Conservation (phyloP, 75 land plant genomes). For the Pinus albicaulis region DNA sequence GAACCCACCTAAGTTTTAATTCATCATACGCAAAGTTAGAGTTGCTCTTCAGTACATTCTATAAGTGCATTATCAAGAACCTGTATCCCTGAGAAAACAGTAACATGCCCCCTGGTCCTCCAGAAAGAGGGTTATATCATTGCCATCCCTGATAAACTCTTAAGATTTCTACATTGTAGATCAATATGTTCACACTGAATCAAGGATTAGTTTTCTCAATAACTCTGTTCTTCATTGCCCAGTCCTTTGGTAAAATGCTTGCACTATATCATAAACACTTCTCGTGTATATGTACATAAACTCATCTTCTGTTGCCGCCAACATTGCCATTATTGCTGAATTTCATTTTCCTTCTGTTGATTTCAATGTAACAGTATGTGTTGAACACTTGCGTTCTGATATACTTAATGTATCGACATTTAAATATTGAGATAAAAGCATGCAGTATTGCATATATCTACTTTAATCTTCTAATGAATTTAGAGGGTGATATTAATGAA, state of each 20-base stretch:
- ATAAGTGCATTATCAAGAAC: not conserved
- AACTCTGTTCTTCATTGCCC: not conserved
- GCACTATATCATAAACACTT: not conserved
- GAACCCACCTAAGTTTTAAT: too few species aligned
- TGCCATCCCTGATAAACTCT: not conserved
- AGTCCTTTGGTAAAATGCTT: not conserved
- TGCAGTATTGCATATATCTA: not conserved
- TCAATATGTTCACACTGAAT: not conserved
- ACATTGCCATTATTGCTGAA: not conserved
- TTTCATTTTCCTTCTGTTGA: not conserved
- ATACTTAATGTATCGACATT: too few species aligned
- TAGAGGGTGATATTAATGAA: not conserved
- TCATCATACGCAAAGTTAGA: not conserved
- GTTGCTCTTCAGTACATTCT: not conserved
- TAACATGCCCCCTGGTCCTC: not conserved
- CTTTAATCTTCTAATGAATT: not conserved
- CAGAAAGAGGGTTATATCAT: not conserved
- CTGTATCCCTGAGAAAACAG: not conserved
- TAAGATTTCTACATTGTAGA: not conserved
- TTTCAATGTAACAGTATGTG: too few species aligned
- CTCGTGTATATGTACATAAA: not conserved
- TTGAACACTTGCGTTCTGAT: too few species aligned
- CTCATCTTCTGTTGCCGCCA: not conserved
- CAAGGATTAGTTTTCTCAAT: not conserved
- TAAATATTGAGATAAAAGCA: too few species aligned